Evolutionary conservation across 768 basidiomycete species (phyloP), one percentile per base, ranked within the genome.

Genomic region (Dendrothele bispora): DNA sequence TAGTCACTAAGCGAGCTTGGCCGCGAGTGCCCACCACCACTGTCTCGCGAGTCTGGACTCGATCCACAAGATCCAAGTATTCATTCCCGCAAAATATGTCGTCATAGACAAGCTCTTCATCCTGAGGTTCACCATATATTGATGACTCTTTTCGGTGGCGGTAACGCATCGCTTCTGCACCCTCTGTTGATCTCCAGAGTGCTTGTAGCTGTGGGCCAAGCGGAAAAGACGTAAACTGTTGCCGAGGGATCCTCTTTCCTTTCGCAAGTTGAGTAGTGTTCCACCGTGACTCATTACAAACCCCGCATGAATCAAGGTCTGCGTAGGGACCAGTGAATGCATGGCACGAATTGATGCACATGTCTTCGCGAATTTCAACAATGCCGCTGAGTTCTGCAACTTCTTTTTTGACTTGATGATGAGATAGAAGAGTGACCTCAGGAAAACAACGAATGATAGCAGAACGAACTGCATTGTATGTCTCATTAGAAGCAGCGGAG

Each of bases 161-260:
- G 45, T 74, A 71, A 0, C 32, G 21, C 58, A 73, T 59, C 1
- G 54, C 46, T 1, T 39, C 21, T 0, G 73, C 62, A 12, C 61
- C 50, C 1, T 53, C 46, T 0, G 32, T 47, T 12, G 47, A 56
- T 0, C 62, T 48, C 14, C 66, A 57, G 1, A 69, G 52, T 0
- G 75, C 71, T 41, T 78, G 75, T 0, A 78, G 45, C 40, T 75
- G 73, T 1, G 72, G 74, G 3, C 73, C 72, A 14, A 76, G 35
- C 0, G 63, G 72, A 20, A 77, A 65, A 0, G 73, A 77, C 5
- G 46, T 47, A 25, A 69, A 68, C 12, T 67, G 57, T 14, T 68
- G 55, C 1, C 61, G 56, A 0, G 73, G 56, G 2, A 67, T 43
- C 20, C 51, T 51, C 42, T 65, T 64, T 4, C 45, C 20, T 2